Percentiles rank a stretch among this genome's conserved stretches.
Evolutionary conservation across 108 stramenopile species (phyloP).

Genomic region (Pseudonitzschia delicatissima): DNA sequence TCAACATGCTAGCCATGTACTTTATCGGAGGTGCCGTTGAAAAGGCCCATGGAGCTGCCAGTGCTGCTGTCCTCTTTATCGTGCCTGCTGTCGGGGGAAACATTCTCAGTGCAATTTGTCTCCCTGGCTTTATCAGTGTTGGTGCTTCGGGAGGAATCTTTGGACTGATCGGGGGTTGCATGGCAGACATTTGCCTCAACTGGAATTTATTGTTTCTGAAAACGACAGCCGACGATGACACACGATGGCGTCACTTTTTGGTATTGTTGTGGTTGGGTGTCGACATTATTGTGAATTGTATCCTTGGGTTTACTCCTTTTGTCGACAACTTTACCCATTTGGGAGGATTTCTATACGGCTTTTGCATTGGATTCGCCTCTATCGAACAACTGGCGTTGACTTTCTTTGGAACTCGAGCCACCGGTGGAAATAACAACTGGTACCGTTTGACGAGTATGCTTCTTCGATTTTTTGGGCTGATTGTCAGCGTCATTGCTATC

Average conservation of each 20-base stretch:
- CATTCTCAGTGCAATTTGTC: conserved; percentile 84
- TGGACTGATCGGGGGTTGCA: conserved; percentile 83
- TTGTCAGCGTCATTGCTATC: conserved; percentile 61
- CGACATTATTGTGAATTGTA: conserved; percentile 78
- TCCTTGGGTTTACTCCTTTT: conserved; percentile 83
- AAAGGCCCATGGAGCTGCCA: conserved; percentile 73
- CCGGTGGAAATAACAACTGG: conserved; percentile 1
- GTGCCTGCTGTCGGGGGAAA: conserved; percentile 86
- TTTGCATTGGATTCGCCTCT: conserved; percentile 72
- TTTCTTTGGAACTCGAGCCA: conserved; percentile 59
- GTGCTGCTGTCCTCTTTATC: conserved; percentile 70
- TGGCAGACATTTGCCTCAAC: conserved; percentile 88
- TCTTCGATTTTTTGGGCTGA: conserved; percentile 66
- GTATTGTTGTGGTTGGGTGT: conserved; percentile 67
- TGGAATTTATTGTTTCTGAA: conserved; percentile 81
- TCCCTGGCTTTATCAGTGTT: conserved; percentile 88
- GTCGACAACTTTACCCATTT: conserved; percentile 88
- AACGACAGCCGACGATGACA: conserved; percentile 44
- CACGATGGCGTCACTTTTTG: conserved; percentile 13
- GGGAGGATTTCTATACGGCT: conserved; percentile 84
- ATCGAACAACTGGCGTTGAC: conserved; percentile 67
- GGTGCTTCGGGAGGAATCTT: conserved; percentile 95
- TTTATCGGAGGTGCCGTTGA: conserved; percentile 91
- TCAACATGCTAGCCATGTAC: conserved; percentile 88
- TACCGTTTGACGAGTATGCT: conserved; percentile 27